phyloP scores from a whole-genome alignment of 2,329 filamentous ascomycete genomes.

The Coleophoma cylindrospora region DNA sequence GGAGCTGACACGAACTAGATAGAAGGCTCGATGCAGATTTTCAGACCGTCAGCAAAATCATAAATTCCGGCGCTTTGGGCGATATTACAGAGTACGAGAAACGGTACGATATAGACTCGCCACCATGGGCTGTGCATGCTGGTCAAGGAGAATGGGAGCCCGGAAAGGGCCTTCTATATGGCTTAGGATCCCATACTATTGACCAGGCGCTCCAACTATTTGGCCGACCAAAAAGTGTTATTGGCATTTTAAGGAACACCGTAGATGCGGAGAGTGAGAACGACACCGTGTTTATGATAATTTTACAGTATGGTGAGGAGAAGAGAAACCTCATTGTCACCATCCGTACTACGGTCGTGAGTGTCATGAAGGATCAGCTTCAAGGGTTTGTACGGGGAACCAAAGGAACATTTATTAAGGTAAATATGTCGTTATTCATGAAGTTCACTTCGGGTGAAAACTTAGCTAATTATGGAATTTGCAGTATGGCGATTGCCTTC shows the following conservation, averaged over 20 bases:
- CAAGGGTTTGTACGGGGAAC: conserved; percentile 28
- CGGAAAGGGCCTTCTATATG: conserved; percentile 36
- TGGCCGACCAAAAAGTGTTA: conserved; percentile 26
- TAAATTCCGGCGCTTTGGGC: conserved; percentile 13
- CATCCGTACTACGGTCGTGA: conserved; percentile 28
- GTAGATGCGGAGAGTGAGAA: conserved; percentile 20
- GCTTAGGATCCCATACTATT: conserved; percentile 33
- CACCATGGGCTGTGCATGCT: conserved; percentile 31
- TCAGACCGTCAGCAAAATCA: conserved; percentile 19
- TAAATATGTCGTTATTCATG: too few species aligned
- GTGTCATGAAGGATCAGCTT: conserved; percentile 22
- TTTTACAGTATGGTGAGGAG: conserved; percentile 28
- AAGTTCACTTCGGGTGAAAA: too few species aligned
- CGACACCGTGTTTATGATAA: conserved; percentile 29
- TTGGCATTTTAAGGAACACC: conserved; percentile 23
- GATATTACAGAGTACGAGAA: conserved; percentile 27
- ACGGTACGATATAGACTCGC: conserved; percentile 33
- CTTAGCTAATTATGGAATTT: too few species aligned
- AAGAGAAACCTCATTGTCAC: conserved; percentile 27
- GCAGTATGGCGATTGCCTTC: too few species aligned
- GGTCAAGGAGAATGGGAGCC: conserved; percentile 28
- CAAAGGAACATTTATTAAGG: conserved; percentile 32
- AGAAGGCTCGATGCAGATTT: conserved; percentile 33
- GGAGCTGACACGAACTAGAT: conserved; percentile 11
- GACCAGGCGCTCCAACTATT: conserved; percentile 32